phyloP scores from a whole-genome alignment of 2,329 filamentous ascomycete species.

The Didymella glomerata region DNA sequence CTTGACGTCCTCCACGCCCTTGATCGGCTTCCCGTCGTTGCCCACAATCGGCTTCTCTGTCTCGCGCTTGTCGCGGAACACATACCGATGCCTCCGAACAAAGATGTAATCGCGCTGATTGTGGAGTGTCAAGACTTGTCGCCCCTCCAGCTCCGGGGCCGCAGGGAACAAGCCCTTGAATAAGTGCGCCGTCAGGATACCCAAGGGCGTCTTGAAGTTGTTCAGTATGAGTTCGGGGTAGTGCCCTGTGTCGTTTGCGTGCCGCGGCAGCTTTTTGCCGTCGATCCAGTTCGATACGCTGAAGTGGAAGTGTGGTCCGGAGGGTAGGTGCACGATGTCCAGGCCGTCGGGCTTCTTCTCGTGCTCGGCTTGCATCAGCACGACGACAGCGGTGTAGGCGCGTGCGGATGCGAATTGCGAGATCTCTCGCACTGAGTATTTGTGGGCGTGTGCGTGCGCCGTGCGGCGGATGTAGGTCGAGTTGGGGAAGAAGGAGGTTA shows the following conservation, averaged over 20 bases:
- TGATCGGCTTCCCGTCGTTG: constrained; percentile 81
- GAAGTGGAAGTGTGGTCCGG: constrained; percentile 93
- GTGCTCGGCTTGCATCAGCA: constrained; percentile 79
- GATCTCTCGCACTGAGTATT: constrained; percentile 93
- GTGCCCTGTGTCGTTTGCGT: constrained; percentile 86
- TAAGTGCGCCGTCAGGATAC: constrained; percentile 82
- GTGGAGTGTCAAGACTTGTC: constrained; percentile 90
- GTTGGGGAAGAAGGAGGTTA: constrained; percentile 84
- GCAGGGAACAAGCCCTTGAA: constrained; percentile 83
- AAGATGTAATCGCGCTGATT: constrained; percentile 98
- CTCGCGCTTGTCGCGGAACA: constrained; percentile 86
- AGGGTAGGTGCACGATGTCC: constrained; percentile 82
- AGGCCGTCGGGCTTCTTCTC: constrained; percentile 83
- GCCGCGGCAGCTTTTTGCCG: constrained; percentile 84
- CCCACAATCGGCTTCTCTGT: constrained; percentile 88
- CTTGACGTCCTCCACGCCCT: constrained; percentile 84
- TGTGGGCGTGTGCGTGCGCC: constrained; percentile 82
- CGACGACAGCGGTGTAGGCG: constrained; percentile 82
- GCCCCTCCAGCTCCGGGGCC: constrained; percentile 81
- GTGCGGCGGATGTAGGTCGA: constrained; percentile 83
- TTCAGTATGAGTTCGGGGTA: constrained; percentile 91
- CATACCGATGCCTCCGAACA: constrained; percentile 85
- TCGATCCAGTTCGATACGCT: constrained; percentile 89
- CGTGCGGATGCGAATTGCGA: constrained; percentile 82
- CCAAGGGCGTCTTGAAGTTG: constrained; percentile 92